A percentile compares a stretch with the other conserved stretches of the same genome.
Conservation (phyloP, 192 early-diverging fungal genomes). For the Coemansia sp. region DNA sequence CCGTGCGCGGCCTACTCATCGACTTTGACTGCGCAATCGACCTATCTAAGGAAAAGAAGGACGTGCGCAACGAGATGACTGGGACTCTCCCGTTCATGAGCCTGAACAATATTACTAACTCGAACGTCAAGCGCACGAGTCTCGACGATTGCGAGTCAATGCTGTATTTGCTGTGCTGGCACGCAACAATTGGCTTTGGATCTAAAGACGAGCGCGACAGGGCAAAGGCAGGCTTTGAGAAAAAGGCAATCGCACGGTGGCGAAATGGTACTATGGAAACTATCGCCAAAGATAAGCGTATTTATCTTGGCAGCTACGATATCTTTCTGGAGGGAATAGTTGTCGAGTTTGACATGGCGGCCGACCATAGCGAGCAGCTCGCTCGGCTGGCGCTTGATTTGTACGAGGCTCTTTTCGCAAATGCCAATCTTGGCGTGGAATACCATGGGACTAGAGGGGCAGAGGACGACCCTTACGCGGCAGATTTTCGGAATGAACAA, state of each 20-base stretch:
- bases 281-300: neutral
- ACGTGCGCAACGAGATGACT: too few species aligned
- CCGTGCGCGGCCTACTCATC: too few species aligned
- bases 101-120: constrained; percentile 17
- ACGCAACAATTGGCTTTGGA: neutral
- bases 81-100: constrained; percentile 26
- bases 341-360: neutral
- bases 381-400: neutral
- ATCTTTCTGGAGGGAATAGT: neutral
- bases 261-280: too few species aligned
- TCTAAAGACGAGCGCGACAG: neutral
- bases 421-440: neutral
- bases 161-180: constrained; percentile 1
- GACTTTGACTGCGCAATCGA: constrained; percentile 26
- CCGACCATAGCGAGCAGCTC: neutral
- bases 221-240: neutral
- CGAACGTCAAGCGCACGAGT: neutral
- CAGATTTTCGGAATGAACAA: neutral
- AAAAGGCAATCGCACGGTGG: neutral
- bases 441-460: too few species aligned
- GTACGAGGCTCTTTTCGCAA: neutral
- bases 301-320: neutral
- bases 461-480: too few species aligned
- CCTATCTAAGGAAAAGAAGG: neutral
- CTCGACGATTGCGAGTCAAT: too few species aligned